Percentiles rank a stretch among this genome's conserved stretches.
Evolutionary conservation across 2,329 filamentous ascomycete species (phyloP).

Genomic region (Periconia sp.): DNA sequence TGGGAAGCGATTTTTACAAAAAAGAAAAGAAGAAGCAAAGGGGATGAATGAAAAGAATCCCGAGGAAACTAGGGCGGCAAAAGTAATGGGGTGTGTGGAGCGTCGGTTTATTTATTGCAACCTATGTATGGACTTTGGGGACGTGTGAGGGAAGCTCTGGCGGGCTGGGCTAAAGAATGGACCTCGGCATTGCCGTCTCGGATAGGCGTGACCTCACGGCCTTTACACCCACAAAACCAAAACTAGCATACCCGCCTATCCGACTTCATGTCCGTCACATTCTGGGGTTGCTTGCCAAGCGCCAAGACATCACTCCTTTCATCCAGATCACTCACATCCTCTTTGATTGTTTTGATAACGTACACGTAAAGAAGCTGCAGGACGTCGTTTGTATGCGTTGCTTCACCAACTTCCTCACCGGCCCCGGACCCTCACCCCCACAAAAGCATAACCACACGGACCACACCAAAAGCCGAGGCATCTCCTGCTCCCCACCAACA

Average conservation of each 20-base stretch:
- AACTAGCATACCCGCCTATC: not conserved
- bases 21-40: constrained; percentile 4
- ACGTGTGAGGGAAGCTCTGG: not conserved
- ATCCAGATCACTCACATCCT: not conserved
- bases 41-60: not conserved
- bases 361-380: not conserved
- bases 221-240: not conserved
- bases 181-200: not conserved
- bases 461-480: not conserved
- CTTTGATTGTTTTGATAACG: not conserved
- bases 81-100: not conserved
- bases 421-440: not conserved
- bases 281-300: not conserved
- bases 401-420: not conserved
- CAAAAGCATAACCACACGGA: not conserved
- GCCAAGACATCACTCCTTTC: not conserved
- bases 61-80: not conserved
- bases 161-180: not conserved
- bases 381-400: too few relatives aligned
- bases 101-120: not conserved
- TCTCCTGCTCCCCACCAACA: not conserved
- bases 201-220: not conserved
- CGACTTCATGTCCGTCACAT: not conserved
- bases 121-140: not conserved
- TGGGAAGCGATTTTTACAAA: constrained; percentile 23